Percentiles rank a stretch among this genome's conserved stretches.
Evolutionary conservation across 257 asterid genomes (phyloP).

Genomic region (Jacaranda copaia): DNA sequence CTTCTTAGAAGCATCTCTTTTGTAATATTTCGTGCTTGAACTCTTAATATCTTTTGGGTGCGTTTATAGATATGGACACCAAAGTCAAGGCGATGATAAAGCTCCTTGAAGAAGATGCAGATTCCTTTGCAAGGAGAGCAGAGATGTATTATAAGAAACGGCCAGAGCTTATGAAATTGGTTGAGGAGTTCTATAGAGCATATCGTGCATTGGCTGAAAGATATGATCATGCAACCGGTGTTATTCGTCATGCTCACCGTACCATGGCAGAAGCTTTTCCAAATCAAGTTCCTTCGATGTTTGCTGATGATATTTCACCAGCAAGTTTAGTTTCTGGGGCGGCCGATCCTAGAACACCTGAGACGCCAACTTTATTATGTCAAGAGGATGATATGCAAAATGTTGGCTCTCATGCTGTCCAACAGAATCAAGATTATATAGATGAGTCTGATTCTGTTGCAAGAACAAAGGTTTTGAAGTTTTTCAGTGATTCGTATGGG

Average conservation of each 20-base stretch:
- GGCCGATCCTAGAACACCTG: constrained; percentile 64
- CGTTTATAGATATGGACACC: constrained; percentile 79
- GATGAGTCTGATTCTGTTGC: constrained; percentile 55
- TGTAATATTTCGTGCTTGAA: constrained; percentile 1
- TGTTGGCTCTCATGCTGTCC: constrained; percentile 42
- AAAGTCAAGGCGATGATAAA: constrained; percentile 95
- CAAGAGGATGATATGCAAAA: constrained; percentile 41
- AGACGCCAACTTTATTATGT: constrained; percentile 45
- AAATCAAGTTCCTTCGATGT: constrained; percentile 65
- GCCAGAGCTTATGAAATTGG: constrained; percentile 97
- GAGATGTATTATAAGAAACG: constrained; percentile 99
- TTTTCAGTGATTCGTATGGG: constrained; percentile 44
- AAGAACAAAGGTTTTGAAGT: constrained; percentile 51
- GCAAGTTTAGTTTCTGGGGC: constrained; percentile 38
- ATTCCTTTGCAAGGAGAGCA: constrained; percentile 97
- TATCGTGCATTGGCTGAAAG: constrained; percentile 98
- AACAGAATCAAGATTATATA: constrained; percentile 57
- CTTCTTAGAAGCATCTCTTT: constrained; percentile 18
- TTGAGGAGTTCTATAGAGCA: constrained; percentile 92
- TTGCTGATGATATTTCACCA: constrained; percentile 68
- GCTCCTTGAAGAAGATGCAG: constrained; percentile 96
- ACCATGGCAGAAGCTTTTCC: constrained; percentile 94
- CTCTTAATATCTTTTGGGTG: constrained; percentile 22
- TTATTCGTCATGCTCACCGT: constrained; percentile 90
- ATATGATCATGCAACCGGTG: constrained; percentile 98